Conservation (phyloP, 257 asterid species). For the Penstemon newberryi region DNA sequence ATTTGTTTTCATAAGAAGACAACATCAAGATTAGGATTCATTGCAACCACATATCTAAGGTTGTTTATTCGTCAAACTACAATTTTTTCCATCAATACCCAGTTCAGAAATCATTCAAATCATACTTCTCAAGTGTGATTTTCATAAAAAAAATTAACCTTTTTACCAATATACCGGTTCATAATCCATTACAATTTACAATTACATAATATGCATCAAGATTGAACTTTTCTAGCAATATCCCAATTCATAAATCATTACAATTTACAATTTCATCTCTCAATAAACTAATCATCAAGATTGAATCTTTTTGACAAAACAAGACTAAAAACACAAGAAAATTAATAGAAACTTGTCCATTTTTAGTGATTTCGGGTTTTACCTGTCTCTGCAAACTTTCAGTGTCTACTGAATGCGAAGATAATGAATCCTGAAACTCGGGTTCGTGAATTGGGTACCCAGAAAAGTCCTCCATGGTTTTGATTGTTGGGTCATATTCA, state of each 20-base stretch:
- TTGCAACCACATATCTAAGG: not conserved
- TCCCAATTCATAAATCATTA: conserved; percentile 15
- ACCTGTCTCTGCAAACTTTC: conserved; percentile 65
- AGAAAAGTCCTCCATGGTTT: conserved; percentile 89
- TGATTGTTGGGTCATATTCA: conserved; percentile 45
- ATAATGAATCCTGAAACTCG: conserved; percentile 34
- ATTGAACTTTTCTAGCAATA: not conserved
- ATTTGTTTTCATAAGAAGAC: not conserved
- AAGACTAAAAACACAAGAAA: conserved; percentile 11
- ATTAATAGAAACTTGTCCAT: not conserved
- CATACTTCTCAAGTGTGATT: not conserved
- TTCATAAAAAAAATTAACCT: not conserved
- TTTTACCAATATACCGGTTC: not conserved
- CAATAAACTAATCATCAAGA: conserved; percentile 25
- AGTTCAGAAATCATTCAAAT: not conserved
- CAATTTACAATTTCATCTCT: not conserved
- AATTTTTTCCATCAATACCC: no score
- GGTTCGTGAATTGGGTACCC: conserved; percentile 75
- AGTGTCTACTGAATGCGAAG: conserved; percentile 65
- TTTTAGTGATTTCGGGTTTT: not conserved
- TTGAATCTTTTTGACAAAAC: conserved; percentile 29
- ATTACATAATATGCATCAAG: not conserved
- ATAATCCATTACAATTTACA: no score
- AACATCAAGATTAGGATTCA: not conserved
- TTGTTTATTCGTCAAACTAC: not conserved